Evolutionary conservation across 2,329 filamentous ascomycete species (phyloP).

Genomic region (Botrytis deweyae): DNA sequence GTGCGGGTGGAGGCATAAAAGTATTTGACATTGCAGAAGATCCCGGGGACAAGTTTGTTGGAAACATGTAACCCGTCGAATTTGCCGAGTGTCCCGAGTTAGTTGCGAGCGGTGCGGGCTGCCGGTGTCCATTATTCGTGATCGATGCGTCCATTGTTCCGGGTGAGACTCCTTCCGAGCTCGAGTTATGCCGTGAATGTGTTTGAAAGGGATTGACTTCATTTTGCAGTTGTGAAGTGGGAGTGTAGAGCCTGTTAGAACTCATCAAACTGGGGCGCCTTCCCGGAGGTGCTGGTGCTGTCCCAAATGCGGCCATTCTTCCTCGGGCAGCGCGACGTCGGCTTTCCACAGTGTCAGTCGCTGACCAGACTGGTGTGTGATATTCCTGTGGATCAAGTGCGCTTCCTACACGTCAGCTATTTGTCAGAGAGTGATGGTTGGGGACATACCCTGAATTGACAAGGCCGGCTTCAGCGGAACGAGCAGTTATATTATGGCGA

Average conservation of each 20-base stretch:
- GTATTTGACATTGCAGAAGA: background rate
- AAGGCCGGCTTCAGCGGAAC: background rate
- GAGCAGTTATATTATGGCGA: background rate
- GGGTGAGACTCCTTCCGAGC: constrained; percentile 13
- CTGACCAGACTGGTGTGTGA: constrained; percentile 1
- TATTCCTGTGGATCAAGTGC: constrained; percentile 1
- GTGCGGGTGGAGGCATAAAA: background rate
- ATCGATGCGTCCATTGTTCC: constrained; percentile 10
- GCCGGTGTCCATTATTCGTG: background rate
- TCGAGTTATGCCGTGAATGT: background rate
- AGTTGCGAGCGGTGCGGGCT: background rate
- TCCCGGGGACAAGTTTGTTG: background rate
- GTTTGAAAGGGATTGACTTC: background rate
- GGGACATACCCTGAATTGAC: background rate
- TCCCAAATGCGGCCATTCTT: constrained; percentile 23
- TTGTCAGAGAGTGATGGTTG: background rate
- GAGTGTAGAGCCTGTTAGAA: constrained; percentile 27
- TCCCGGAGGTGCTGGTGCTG: constrained; percentile 24
- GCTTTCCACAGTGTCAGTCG: constrained; percentile 24
- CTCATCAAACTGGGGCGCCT: constrained; percentile 32
- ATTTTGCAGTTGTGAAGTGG: constrained; percentile 5
- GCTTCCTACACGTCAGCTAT: constrained; percentile 6
- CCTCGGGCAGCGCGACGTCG: constrained; percentile 32
- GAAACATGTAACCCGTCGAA: background rate
- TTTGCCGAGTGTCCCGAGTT: background rate